Evolutionary conservation across 148 eudicot species (phyloP).

Genomic region (Bassia scoparia): DNA sequence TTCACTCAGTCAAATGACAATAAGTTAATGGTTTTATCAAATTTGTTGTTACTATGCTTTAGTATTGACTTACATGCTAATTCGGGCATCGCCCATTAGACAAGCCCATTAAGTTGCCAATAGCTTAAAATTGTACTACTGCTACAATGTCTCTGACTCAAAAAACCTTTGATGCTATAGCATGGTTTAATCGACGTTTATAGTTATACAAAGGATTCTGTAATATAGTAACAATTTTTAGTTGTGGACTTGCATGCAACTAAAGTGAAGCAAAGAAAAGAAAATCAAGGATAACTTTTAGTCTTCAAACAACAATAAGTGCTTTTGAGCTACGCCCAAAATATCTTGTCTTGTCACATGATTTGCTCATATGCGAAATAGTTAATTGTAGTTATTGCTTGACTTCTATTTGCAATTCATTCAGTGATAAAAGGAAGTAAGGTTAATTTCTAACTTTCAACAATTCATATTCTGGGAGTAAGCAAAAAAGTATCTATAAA

Average conservation of each 20-base stretch:
- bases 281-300: neutral
- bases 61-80: neutral
- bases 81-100: neutral
- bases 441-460: too few relatives aligned
- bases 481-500: too few relatives aligned
- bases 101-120: constrained; percentile 2
- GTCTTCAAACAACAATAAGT: neutral
- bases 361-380: neutral
- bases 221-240: neutral
- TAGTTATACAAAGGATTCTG: neutral
- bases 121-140: neutral
- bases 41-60: neutral
- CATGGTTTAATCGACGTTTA: neutral
- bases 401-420: too few relatives aligned
- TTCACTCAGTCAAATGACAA: neutral
- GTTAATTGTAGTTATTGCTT: too few relatives aligned
- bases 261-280: neutral
- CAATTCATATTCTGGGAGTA: too few relatives aligned
- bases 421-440: too few relatives aligned
- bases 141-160: neutral
- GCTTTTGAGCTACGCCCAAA: neutral
- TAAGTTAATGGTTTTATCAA: neutral
- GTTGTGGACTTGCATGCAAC: neutral
- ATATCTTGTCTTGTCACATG: neutral
- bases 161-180: neutral